phyloP scores from a whole-genome alignment of 73 alveolate species.

The Paramecium octaurelia region DNA sequence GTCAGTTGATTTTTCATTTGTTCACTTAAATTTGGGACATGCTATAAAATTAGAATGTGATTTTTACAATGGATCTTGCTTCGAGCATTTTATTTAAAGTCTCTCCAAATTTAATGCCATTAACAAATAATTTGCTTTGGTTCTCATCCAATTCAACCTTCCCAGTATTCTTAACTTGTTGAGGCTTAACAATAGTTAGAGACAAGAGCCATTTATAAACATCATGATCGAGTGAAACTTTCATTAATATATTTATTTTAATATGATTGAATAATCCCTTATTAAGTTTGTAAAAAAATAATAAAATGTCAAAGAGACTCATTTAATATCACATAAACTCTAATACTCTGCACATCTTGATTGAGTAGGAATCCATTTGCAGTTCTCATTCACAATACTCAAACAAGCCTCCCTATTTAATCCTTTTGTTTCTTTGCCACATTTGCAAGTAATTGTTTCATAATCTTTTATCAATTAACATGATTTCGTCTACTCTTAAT shows the following conservation, averaged over 20 bases:
- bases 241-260: neutral
- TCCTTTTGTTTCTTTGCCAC: neutral
- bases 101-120: slow-evolving; percentile 44
- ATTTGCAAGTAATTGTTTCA: neutral
- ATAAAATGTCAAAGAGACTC: neutral
- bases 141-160: slow-evolving; percentile 44
- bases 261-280: neutral
- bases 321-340: neutral
- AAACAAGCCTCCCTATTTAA: neutral
- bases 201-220: slow-evolving; percentile 18
- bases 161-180: neutral
- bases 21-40: slow-evolving; percentile 31
- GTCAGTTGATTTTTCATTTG: slow-evolving; percentile 68
- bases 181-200: neutral
- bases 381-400: neutral
- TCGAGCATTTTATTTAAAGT: neutral
- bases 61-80: neutral
- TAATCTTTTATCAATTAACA: neutral
- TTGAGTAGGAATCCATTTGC: neutral
- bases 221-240: slow-evolving; percentile 37
- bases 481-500: neutral
- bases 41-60: neutral
- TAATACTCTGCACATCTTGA: neutral
- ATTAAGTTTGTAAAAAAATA: neutral
- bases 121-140: neutral